phyloP scores from a whole-genome alignment of 805 yeast genomes.

The Nakazawaea sp. region DNA sequence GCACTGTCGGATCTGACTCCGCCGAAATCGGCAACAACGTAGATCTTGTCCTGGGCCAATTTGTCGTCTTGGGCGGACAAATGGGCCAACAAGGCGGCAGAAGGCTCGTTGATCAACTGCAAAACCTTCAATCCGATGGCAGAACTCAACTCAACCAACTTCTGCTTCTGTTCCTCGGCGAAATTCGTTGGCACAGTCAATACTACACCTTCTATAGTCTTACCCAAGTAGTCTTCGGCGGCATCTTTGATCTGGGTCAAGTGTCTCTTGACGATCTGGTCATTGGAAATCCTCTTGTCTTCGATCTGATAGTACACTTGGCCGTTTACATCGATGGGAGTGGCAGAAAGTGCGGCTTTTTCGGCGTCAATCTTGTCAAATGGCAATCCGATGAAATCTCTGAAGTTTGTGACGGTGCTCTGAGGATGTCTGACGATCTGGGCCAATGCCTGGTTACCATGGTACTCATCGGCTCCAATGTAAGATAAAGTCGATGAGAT shows the following conservation, averaged over 20 bases:
- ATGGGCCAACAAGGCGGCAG: conserved; percentile 86
- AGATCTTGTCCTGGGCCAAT: conserved; percentile 58
- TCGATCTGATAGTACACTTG: conserved; percentile 59
- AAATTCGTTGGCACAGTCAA: conserved; percentile 89
- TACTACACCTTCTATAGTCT: conserved; percentile 72
- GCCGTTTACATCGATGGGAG: conserved; percentile 58
- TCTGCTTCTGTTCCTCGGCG: conserved; percentile 62
- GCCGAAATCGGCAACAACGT: conserved; percentile 94
- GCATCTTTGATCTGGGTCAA: conserved; percentile 74
- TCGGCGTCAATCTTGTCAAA: conserved; percentile 66
- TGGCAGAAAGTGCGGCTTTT: conserved; percentile 57
- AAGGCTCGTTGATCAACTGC: conserved; percentile 88
- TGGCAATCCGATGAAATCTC: conserved; percentile 82
- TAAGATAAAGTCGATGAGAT: conserved; percentile 91
- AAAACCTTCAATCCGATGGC: conserved; percentile 73
- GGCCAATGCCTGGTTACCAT: conserved; percentile 92
- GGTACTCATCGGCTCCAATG: conserved; percentile 92
- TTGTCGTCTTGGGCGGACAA: conserved; percentile 41
- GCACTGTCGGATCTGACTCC: conserved; percentile 96
- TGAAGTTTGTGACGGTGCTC: conserved; percentile 83
- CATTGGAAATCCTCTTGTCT: conserved; percentile 55
- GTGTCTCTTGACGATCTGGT: conserved; percentile 80
- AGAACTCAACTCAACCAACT: conserved; percentile 52
- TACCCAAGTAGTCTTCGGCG: conserved; percentile 90
- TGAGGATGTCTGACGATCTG: conserved; percentile 87